These are phyloP conservation scores for Tolypocladium sp. DNA, from an alignment of 2,329 filamentous ascomycete species.

Conservation along the genomic window DNA sequence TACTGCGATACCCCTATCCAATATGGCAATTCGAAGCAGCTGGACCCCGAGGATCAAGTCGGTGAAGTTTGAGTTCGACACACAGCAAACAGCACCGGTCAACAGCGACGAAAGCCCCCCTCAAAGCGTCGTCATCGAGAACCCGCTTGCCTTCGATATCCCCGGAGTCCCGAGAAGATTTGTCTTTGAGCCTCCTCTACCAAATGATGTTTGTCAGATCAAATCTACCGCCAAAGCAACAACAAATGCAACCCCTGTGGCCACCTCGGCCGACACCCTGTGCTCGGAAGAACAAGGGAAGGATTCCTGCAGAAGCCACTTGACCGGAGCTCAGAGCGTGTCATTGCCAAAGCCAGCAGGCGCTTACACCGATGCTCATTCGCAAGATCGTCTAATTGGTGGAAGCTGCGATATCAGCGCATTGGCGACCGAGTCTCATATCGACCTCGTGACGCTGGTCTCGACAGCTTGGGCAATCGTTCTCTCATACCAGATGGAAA, in stretches of 20 bases:
- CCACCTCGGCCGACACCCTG: neutral
- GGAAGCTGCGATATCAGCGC: neutral
- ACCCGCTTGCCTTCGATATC: neutral
- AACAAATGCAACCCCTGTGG: neutral
- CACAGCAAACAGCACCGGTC: neutral
- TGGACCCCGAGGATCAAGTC: neutral
- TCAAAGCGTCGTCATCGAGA: neutral
- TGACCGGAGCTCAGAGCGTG: no score
- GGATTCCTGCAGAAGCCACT: neutral
- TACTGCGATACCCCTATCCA: neutral
- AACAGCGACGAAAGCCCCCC: neutral
- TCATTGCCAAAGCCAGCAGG: neutral
- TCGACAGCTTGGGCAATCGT: constrained; percentile 1
- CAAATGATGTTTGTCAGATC: neutral
- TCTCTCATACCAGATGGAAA: neutral
- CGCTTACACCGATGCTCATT: neutral
- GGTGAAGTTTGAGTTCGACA: constrained; percentile 2
- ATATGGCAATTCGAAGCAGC: neutral
- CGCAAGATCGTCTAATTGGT: neutral
- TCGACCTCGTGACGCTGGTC: neutral
- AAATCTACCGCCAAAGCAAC: neutral
- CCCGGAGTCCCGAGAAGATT: neutral
- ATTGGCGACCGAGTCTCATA: neutral
- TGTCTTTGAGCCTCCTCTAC: neutral
- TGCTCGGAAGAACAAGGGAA: neutral